Conservation (phyloP, 805 yeast genomes). For the Ogataea pini region DNA sequence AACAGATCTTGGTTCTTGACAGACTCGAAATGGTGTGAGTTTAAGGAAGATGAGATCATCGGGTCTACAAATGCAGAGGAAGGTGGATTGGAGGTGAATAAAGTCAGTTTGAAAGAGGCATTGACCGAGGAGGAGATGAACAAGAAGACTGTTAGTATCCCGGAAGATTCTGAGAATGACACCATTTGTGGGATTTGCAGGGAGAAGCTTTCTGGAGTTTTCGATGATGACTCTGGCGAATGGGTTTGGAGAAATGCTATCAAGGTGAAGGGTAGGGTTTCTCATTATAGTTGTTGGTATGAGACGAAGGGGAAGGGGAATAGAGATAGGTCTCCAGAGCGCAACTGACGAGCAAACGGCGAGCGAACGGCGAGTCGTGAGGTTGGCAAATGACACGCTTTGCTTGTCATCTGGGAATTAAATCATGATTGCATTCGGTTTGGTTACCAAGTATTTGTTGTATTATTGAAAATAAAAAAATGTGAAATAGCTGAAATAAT, state of each 20-base stretch:
- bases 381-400: no score
- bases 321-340: conserved; percentile 36
- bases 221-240: conserved; percentile 73
- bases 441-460: neutral
- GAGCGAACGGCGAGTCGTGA: no score
- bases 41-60: conserved; percentile 66
- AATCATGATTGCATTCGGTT: no score
- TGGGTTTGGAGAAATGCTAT: conserved; percentile 81
- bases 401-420: no score
- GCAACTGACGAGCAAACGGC: conserved; percentile 14
- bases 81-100: conserved; percentile 23
- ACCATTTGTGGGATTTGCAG: conserved; percentile 69
- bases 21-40: conserved; percentile 69
- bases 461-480: neutral
- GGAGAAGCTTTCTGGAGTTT: conserved; percentile 62
- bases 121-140: conserved; percentile 36
- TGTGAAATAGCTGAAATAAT: conserved; percentile 4
- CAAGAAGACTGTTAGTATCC: conserved; percentile 61
- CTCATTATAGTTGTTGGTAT: conserved; percentile 68
- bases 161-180: conserved; percentile 61
- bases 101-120: conserved; percentile 20
- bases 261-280: conserved; percentile 44
- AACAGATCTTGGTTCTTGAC: conserved; percentile 82
- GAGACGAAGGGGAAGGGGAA: conserved; percentile 46
- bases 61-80: conserved; percentile 36